Evolutionary conservation across 768 basidiomycete species (phyloP).

Genomic region (Tricholoma furcatifolium): DNA sequence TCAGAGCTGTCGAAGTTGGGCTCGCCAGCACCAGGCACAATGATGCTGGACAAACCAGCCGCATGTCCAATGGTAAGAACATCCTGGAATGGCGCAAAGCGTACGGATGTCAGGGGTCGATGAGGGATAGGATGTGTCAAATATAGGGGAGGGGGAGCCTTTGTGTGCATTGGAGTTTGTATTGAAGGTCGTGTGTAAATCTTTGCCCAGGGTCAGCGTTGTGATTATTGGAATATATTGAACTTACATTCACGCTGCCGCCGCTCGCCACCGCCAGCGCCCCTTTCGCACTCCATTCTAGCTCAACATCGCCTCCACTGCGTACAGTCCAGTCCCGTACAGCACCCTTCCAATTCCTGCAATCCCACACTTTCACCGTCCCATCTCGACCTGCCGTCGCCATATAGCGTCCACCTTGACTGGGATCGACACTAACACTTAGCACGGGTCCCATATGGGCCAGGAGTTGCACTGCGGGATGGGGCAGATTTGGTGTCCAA

Average conservation of each 20-base stretch:
- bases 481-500: conserved; percentile 94
- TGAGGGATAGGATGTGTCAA: conserved; percentile 84
- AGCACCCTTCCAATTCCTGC: conserved; percentile 90
- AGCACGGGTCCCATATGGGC: conserved; percentile 89
- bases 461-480: conserved; percentile 88
- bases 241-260: conserved; percentile 78
- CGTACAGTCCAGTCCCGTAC: conserved; percentile 76
- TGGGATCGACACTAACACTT: conserved; percentile 80
- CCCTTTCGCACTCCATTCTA: conserved; percentile 88
- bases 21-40: conserved; percentile 92
- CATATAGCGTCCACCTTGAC: conserved; percentile 86
- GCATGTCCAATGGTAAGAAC: conserved; percentile 77
- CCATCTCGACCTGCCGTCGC: conserved; percentile 88
- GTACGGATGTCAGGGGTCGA: conserved; percentile 69
- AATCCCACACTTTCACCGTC: conserved; percentile 94
- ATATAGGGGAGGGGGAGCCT: conserved; percentile 74
- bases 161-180: conserved; percentile 49
- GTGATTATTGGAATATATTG: background rate
- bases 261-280: conserved; percentile 79
- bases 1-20: conserved; percentile 93
- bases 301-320: conserved; percentile 57
- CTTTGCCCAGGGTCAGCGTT: conserved; percentile 32
- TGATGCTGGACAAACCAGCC: conserved; percentile 76
- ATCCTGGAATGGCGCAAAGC: conserved; percentile 92
- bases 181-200: conserved; percentile 73